Evolutionary conservation across 768 basidiomycete species (phyloP), one percentile per base, ranked within the genome.

Genomic region (Termitomyces heimii): DNA sequence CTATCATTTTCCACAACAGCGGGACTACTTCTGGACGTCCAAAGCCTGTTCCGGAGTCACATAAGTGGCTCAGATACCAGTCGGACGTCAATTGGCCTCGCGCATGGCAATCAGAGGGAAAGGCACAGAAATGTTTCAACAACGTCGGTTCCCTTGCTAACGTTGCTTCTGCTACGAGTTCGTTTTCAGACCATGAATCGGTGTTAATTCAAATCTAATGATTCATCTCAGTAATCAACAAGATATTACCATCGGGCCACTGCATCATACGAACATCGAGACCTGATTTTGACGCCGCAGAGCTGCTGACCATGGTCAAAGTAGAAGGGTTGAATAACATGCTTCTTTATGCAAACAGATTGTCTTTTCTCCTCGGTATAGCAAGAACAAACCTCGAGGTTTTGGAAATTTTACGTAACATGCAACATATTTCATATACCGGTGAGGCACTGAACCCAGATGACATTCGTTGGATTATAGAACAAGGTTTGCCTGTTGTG

Each of bases 21-120:
- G 55, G 58, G 20, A 59, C 58, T 4, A 59, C 58, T 29, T 54
- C 53, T 2, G 58, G 58, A 29, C 39, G 58, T 12, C 58, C 58
- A 16, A 59, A 59, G 39, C 53, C 58, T 6, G 54, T 59, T 9
- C 53, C 53, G 4, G 48, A 59, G 39, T 29, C 54, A 1, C 58
- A 59, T 31, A 49, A 46, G 31, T 59, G 53, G 53, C 40, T 59
- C n/a, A 49, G 32, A 26, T 59, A 40, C 18, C 58, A 59, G 12
- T 50, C 29, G 10, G 40, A 59, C n/a, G n/a, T 55, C 1, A 59
- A 48, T 16, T 59, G 58, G 58, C 53, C 53, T 5, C 24, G 43
- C 40, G 53, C 54, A n/a, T 59, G 58, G 58, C 58, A 59, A 29
- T 34, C 9, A 8, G 43, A 45, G 14, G 58, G 42, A 14, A n/a